These are phyloP conservation scores for Pythium chondricola DNA, from an alignment of 352 stramenopile species.

Conservation along the genomic window DNA sequence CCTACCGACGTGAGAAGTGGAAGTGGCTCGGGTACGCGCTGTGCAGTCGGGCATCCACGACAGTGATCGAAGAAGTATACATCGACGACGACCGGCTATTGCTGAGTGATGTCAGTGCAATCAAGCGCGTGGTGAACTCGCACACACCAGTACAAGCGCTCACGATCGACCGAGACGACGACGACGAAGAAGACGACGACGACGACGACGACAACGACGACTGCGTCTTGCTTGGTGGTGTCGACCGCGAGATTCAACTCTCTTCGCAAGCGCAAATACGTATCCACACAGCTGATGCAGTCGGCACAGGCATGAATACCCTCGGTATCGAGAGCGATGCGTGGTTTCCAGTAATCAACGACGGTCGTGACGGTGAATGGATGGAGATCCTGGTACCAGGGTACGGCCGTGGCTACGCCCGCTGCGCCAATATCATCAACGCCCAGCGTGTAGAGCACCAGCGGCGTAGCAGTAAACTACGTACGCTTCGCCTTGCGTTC, in stretches of 20 bases:
- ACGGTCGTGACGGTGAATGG: slow-evolving; percentile 1
- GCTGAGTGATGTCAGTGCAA: neutral
- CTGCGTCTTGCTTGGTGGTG: too few relatives aligned
- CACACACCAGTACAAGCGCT: neutral
- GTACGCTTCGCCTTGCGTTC: neutral
- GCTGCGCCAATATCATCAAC: neutral
- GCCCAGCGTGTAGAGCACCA: too few relatives aligned
- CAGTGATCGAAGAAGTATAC: neutral
- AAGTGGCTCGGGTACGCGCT: slow-evolving; percentile 2
- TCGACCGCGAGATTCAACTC: neutral
- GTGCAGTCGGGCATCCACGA: neutral
- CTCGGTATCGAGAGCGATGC: neutral
- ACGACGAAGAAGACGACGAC: neutral
- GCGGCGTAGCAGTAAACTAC: too few relatives aligned
- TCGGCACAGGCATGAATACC: neutral
- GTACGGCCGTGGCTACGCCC: neutral
- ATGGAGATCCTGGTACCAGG: slow-evolving; percentile 1
- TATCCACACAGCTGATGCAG: neutral
- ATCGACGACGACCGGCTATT: neutral
- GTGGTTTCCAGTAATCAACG: neutral
- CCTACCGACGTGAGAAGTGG: slow-evolving; percentile 3
- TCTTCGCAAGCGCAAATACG: neutral
- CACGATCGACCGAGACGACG: neutral
- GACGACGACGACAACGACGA: neutral
- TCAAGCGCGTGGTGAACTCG: neutral